Percentiles rank a stretch among this genome's conserved stretches.
These are phyloP conservation scores for Lecanosticta acicola DNA, from an alignment of 2,329 filamentous ascomycete species.

Conservation along the genomic window DNA sequence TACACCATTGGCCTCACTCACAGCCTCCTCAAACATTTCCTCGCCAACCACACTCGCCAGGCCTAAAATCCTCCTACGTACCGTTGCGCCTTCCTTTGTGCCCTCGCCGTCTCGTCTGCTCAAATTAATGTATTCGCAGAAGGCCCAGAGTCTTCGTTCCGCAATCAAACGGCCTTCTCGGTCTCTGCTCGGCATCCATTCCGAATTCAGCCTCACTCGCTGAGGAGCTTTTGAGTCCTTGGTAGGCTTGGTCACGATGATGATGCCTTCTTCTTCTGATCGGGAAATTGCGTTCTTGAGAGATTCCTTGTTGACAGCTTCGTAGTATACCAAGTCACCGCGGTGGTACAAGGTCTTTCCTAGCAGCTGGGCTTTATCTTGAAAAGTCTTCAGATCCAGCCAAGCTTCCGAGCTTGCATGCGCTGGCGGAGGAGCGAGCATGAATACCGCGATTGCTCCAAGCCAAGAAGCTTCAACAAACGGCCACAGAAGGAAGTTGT, in stretches of 20 bases:
- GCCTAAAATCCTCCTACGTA: conserved; percentile 71
- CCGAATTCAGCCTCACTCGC: conserved; percentile 58
- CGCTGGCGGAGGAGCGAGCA: conserved; percentile 64
- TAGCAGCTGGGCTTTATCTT: conserved; percentile 69
- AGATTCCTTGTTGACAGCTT: conserved; percentile 97
- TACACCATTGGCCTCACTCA: conserved; percentile 16
- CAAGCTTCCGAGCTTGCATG: conserved; percentile 53
- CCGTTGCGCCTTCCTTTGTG: conserved; percentile 95
- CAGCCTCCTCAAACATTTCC: conserved; percentile 57
- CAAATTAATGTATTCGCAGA: conserved; percentile 79
- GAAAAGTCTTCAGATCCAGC: conserved; percentile 49
- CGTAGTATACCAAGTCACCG: conserved; percentile 93
- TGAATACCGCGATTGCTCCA: conserved; percentile 79
- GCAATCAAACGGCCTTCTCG: conserved; percentile 51
- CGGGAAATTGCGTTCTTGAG: conserved; percentile 86
- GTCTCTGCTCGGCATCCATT: conserved; percentile 58
- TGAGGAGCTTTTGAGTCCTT: conserved; percentile 50
- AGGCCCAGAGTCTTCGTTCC: conserved; percentile 80
- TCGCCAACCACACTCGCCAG: conserved; percentile 70
- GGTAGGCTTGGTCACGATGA: conserved; percentile 60
- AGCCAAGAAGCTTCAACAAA: conserved; percentile 96
- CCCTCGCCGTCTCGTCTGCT: conserved; percentile 68
- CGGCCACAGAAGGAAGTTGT: conserved; percentile 97
- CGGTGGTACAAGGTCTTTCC: conserved; percentile 97
- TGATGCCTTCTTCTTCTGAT: conserved; percentile 85